Evolutionary conservation across 1,284 basidiomycete species (phyloP), one percentile per base, ranked within the genome.

Genomic region (Austroboletus novae-zelandiae): DNA sequence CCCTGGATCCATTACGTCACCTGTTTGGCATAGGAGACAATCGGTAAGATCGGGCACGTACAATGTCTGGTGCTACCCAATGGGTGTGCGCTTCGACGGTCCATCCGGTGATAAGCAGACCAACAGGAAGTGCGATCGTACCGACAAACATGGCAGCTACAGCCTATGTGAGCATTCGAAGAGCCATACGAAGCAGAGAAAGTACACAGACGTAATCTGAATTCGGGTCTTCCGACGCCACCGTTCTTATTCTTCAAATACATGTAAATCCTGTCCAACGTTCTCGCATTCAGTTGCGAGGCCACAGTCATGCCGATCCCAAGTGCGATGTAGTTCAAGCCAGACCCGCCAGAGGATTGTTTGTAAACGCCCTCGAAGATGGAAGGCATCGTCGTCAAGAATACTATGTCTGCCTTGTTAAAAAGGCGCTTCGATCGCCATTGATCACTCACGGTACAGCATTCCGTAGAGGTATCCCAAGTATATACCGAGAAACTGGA

Each of bases 41-140:
- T 17, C 9, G 14, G 1, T 34, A 25, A n/a, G 6, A 34, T 8
- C 8, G 18, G 43, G 30, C 11, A 65, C 78, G 59, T 54, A 84
- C 83, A 39, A 87, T 74, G 56, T 88, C 84, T 0, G 83, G 78
- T 0, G 69, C 81, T 51, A 89, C 81, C 87, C 87, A 91, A 54
- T 80, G 80, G 0, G 78, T 60, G 23, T 68, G 64, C 1, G 73
- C 64, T 45, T 84, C 60, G 6, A 80, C 81, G 0, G 78, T 73
- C 87, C 87, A 91, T 13, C 88, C 87, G 1, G 78, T 68, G 10
- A 89, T 67, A 18, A 90, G 64, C 9, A 89, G 64, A 0, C 87
- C 88, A 0, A 78, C 65, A 0, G 83, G 79, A 6, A 86, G 71
- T 2, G 80, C 10, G 2, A 82, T 52, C 0, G 77, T 75, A 0